These are phyloP conservation scores for Phytophthora sp. DNA, from an alignment of 352 stramenopile genomes.

Conservation along the genomic window DNA sequence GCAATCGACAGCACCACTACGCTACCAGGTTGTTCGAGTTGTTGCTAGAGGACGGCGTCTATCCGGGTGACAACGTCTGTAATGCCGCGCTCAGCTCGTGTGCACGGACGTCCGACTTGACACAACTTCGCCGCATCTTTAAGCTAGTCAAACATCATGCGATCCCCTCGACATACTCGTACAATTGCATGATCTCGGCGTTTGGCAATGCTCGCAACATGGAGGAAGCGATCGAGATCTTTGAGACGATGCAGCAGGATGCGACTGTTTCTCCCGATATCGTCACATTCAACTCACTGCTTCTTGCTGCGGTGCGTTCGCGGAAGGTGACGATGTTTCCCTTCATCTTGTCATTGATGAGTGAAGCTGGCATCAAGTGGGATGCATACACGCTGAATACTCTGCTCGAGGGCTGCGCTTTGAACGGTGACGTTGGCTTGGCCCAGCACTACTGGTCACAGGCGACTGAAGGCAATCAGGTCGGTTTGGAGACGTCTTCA, in stretches of 20 bases:
- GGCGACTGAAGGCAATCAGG: conserved; percentile 36
- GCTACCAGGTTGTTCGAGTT: conserved; percentile 66
- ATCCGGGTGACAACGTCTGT: conserved; percentile 74
- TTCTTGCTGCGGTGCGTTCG: conserved; percentile 63
- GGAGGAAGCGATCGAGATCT: conserved; percentile 68
- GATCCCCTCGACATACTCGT: conserved; percentile 73
- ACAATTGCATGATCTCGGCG: conserved; percentile 87
- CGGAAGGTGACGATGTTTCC: conserved; percentile 58
- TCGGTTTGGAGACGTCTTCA: background rate
- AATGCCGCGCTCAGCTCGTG: conserved; percentile 75
- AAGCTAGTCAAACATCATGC: conserved; percentile 63
- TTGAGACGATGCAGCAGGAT: conserved; percentile 44
- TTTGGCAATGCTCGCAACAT: conserved; percentile 70
- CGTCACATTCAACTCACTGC: conserved; percentile 77
- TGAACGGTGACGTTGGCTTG: conserved; percentile 45
- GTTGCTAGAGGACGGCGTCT: conserved; percentile 72
- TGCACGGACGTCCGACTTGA: conserved; percentile 62
- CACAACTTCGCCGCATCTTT: conserved; percentile 68
- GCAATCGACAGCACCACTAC: conserved; percentile 70
- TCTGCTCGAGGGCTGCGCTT: conserved; percentile 67
- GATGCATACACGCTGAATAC: conserved; percentile 82
- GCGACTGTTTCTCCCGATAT: conserved; percentile 49
- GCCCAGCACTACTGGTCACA: conserved; percentile 67
- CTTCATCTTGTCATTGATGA: conserved; percentile 61
- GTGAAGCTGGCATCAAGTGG: conserved; percentile 54